Evolutionary conservation across 2,329 filamentous ascomycete genomes (phyloP), one percentile per base, ranked within the genome.

Genomic region (Aspergillus ochraceoroseus): DNA sequence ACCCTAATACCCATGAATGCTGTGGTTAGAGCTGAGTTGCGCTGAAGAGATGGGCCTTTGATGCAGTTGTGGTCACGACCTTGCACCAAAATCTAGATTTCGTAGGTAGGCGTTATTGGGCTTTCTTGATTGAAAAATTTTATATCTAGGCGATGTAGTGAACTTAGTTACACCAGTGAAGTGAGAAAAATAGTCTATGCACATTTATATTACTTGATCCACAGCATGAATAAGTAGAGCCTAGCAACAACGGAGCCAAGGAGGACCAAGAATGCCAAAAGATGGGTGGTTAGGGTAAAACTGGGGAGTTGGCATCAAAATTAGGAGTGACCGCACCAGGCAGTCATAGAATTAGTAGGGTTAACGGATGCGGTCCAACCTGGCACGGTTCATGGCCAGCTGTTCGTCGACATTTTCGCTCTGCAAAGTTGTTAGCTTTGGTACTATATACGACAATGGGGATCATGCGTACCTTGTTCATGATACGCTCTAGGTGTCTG

Each of bases 331-430:
- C 53, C 52, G 59, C 58, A 53, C 58, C 57, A 48, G 58, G 57
- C 57, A 49, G 55, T 52, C 52, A 14, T 32, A 32, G 12, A 27
- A 23, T 39, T 31, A 25, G 15, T 27, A 7, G 6, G n/a, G 29
- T 46, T 61, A 68, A 48, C 52, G 64, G 45, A 69, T 69, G 25
- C 82, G 75, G 55, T 83, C 79, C 62, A 88, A 62, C 53, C 79
- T 76, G 55, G 82, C 79, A 50, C 83, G 75, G 70, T 89, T 89
- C 76, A 87, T 80, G 43, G 80, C 79, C 55, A 90, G 85, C 58
- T 84, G 78, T 52, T 90, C 85, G 63, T 88, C 85, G 52, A 94
- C 85, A 54, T 74, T 76, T 62, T 94, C 87, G 67, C 82, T 90
- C 86, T 87, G 62, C 17, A 48, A 18, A 11, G 25, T 31, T 46